Evolutionary conservation across 768 basidiomycete species (phyloP), one percentile per base, ranked within the genome.

Genomic region (Amanita muscaria): DNA sequence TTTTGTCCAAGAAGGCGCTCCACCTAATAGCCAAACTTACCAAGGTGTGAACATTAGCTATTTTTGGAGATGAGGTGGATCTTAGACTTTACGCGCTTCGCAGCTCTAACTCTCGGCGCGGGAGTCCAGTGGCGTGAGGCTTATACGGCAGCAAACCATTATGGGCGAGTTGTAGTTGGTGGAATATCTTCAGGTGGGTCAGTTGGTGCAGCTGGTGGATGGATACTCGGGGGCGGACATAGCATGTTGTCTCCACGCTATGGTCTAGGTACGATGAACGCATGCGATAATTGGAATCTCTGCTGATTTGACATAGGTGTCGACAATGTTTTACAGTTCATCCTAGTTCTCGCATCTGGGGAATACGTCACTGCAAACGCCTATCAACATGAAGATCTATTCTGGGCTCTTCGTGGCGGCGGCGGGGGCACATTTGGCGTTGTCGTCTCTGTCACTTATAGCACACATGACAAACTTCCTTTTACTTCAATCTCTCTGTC

Each of bases 191-290:
- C 27, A 0, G 61, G 63, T 5, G 70, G 64, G 16, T 65, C 70
- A 4, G 61, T 76, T 3, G 74, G 72, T 29, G 64, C 72, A 19
- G 63, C 66, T 11, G 73, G 70, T 22, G 74, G 73, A 15, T 77
- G 71, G 68, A 42, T 69, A 3, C 54, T 63, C 22, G 76, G 74
- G 10, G 72, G 69, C 4, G 72, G 74, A 3, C 40, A 42, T 19
- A 42, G 40, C 14, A 11, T 18, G 8, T n/a, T 42, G 4, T 33
- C 41, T 12, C 31, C 41, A 10, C 31, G 21, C 6, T 42, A 21
- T 14, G 41, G 41, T 31, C 19, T 34, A 12, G 41, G 41, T 42
- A 8, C 16, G 30, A 31, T 10, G 16, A 18, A 0, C 5, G 31
- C 10, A 2, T 7, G 15, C 18, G 40, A 40, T 29, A 16, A 18